Base-by-base conservation (phyloP, 2,329 filamentous ascomycete genomes). In the Blastomyces gilchristii region DNA sequence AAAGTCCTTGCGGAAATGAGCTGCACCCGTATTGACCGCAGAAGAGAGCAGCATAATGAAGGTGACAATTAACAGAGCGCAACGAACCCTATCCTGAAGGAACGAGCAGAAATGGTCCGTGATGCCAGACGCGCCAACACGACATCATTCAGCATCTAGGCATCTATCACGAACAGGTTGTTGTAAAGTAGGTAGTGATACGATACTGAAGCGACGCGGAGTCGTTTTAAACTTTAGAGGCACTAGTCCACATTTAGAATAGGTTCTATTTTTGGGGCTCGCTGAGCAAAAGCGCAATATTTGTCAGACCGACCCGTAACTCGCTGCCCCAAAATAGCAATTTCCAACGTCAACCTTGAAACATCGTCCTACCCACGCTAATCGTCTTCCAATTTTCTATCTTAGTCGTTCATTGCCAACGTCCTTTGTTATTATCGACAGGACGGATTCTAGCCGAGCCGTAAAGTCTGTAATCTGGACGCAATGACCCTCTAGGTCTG, bases 251-350 rank as follows among this genome's bases (percentile, higher is more conserved):
- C 1, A 43, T 43, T 2, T 1, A n/a, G 54, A 58, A 43, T 59
- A 59, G 56, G 12, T 22, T 9, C 3, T 8, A 41, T 56, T 39
- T 56, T 37, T 39, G 28, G 41, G 4, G 11, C 25, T 6, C 16
- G 3, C 1, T 28, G 1, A 14, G 8, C 1, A 43, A 5, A 2
- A 0, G 11, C 43, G 41, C 58, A 12, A n/a, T 28, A 59, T 59
- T 43, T 59, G 58, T 59, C 58, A 59, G 41, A 43, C 22, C 25
- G 41, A 43, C 22, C 25, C 45, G 28, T 34, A 16, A 16, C 14
- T 37, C 18, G n/a, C 22, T 22, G 16, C 58, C 58, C 34, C 58
- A 59, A 59, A 59, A 59, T 49, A 59, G 58, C 58, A 59, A 37
- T 49, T 28, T 59, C n/a, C 41, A 59, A 59, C 58, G 28, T 59